Evolutionary conservation across 2,329 filamentous ascomycete genomes (phyloP).

Genomic region (Escovopsis sp.): DNA sequence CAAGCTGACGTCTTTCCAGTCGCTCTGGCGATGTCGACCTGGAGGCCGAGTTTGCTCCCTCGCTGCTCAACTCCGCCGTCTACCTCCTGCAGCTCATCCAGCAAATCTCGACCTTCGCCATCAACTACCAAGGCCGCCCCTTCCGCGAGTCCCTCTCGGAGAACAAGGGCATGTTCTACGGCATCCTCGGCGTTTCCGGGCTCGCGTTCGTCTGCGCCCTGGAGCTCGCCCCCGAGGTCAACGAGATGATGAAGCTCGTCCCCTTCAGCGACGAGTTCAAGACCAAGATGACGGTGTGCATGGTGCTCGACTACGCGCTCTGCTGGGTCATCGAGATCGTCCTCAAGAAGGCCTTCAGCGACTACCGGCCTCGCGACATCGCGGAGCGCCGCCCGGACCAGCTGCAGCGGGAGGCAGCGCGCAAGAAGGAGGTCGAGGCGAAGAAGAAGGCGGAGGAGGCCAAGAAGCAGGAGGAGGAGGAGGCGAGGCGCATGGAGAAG

Average conservation of each 20-base stretch:
- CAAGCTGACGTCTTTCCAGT: conserved; percentile 13
- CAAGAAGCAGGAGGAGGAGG: conserved; percentile 35
- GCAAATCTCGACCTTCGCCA: conserved; percentile 96
- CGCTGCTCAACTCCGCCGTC: conserved; percentile 88
- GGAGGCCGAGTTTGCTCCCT: conserved; percentile 87
- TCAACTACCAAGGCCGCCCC: conserved; percentile 97
- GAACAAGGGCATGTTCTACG: conserved; percentile 97
- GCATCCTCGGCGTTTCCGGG: conserved; percentile 74
- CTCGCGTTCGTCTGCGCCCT: conserved; percentile 92
- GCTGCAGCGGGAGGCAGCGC: conserved; percentile 56
- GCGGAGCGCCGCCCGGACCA: conserved; percentile 77
- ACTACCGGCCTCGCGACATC: conserved; percentile 89
- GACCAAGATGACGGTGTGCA: conserved; percentile 64
- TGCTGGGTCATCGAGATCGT: conserved; percentile 82
- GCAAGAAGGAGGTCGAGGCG: conserved; percentile 45
- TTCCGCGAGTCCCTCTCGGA: conserved; percentile 94
- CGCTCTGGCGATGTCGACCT: conserved; percentile 58
- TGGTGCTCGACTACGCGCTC: conserved; percentile 74
- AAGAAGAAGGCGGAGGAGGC: conserved; percentile 32
- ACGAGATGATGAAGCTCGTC: conserved; percentile 82
- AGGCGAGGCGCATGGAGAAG: conserved; percentile 37
- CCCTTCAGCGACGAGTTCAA: conserved; percentile 86
- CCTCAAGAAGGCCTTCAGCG: conserved; percentile 75
- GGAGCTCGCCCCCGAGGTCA: conserved; percentile 90
- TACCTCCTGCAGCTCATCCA: conserved; percentile 97